These are phyloP conservation scores for Phoenix roebelenii DNA, from an alignment of 176 grass and related monocot genomes.

Conservation along the genomic window DNA sequence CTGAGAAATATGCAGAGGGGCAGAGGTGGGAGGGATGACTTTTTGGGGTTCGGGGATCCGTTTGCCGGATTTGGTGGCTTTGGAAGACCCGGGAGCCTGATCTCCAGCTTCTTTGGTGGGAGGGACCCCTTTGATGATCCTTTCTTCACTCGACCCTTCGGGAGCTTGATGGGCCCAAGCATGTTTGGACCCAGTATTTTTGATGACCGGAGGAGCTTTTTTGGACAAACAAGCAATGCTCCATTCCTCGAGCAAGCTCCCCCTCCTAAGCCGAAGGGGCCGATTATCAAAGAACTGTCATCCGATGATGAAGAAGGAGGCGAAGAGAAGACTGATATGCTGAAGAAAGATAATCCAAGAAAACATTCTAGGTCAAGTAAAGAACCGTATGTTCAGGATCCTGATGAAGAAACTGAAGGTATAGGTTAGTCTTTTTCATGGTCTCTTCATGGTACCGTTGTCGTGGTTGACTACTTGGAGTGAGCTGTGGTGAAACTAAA, in stretches of 20 bases:
- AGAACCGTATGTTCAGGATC: constrained; percentile 59
- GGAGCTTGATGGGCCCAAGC: constrained; percentile 38
- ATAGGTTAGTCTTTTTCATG: neutral
- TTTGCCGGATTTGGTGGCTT: constrained; percentile 36
- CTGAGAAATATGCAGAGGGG: constrained; percentile 37
- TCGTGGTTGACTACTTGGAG: too few species aligned
- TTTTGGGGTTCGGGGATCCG: constrained; percentile 35
- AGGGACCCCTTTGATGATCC: constrained; percentile 48
- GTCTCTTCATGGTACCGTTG: too few species aligned
- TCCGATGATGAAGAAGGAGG: constrained; percentile 35
- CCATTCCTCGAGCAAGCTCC: constrained; percentile 36
- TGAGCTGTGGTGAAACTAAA: too few species aligned
- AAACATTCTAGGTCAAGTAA: constrained; percentile 51
- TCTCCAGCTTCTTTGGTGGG: constrained; percentile 48
- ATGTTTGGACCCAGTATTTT: constrained; percentile 36
- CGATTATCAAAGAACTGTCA: constrained; percentile 57
- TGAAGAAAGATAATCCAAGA: constrained; percentile 19
- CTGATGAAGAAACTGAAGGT: constrained; percentile 66
- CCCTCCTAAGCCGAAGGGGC: constrained; percentile 29
- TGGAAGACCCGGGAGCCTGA: constrained; percentile 30
- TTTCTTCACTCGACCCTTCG: constrained; percentile 54
- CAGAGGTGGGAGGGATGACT: constrained; percentile 34
- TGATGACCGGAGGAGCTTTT: constrained; percentile 4
- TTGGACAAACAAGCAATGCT: constrained; percentile 20
- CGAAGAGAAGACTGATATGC: constrained; percentile 20